phyloP scores from a whole-genome alignment of 345 rosid genomes.

The Anacardium occidentale region DNA sequence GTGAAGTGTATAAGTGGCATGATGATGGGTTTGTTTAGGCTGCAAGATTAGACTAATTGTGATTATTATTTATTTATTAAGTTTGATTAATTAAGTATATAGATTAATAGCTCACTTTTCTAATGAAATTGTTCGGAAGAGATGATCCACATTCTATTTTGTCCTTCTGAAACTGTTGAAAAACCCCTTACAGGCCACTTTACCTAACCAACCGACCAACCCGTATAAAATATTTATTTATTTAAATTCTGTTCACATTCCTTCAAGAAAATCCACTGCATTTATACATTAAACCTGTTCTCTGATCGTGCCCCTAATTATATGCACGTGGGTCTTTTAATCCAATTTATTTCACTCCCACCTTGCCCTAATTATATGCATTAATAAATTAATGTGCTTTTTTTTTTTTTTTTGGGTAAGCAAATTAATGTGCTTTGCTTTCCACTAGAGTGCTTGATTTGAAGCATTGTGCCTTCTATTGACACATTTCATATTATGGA shows the following conservation, averaged over 20 bases:
- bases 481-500: no score
- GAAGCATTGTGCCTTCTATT: no score
- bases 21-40: constrained; percentile 15
- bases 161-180: constrained; percentile 26
- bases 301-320: constrained; percentile 6
- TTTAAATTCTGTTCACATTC: constrained; percentile 19
- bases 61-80: constrained; percentile 1
- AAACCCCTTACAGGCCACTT: constrained; percentile 20
- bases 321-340: constrained; percentile 29
- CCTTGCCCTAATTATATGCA: constrained; percentile 5
- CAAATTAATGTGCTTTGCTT: no score
- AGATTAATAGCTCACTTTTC: constrained; percentile 19
- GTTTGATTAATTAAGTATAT: not conserved
- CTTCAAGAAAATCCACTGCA: not conserved
- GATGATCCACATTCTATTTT: constrained; percentile 20
- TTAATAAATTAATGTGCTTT: no score
- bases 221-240: not conserved
- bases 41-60: constrained; percentile 20
- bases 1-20: not conserved
- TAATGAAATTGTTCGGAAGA: not conserved
- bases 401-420: no score
- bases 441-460: no score
- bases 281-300: not conserved
- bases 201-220: constrained; percentile 44
- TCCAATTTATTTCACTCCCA: constrained; percentile 17